Conservation (phyloP, 208 protist species). For the Trypanosoma conorhini region DNA sequence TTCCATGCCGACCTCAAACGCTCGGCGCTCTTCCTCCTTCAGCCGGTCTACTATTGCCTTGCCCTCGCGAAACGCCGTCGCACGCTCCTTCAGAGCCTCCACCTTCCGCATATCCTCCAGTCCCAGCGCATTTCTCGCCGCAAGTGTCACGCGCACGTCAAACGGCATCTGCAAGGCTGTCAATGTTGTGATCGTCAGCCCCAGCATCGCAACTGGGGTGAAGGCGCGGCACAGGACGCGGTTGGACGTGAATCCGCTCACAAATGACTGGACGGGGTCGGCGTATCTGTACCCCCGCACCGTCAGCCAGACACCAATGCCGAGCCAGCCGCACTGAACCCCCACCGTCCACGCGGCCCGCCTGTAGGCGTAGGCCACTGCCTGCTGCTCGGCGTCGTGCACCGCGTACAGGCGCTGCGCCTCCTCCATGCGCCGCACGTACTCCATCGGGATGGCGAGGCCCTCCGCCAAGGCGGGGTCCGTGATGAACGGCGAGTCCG, state of each 20-base stretch:
- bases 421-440: constrained; percentile 72
- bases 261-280: constrained; percentile 69
- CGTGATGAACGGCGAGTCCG: constrained; percentile 64
- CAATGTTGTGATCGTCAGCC: constrained; percentile 39
- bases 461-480: constrained; percentile 40
- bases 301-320: constrained; percentile 59
- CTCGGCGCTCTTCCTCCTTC: constrained; percentile 27
- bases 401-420: constrained; percentile 57
- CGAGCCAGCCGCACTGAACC: constrained; percentile 64
- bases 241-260: constrained; percentile 48
- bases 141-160: constrained; percentile 43
- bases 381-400: constrained; percentile 47
- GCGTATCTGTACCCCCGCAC: constrained; percentile 64
- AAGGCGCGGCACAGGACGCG: constrained; percentile 45
- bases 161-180: constrained; percentile 56
- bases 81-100: constrained; percentile 32
- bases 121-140: constrained; percentile 26
- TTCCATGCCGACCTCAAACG: constrained; percentile 17
- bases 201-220: constrained; percentile 66
- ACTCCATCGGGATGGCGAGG: constrained; percentile 46
- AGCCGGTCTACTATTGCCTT: constrained; percentile 27
- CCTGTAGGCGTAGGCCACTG: constrained; percentile 33
- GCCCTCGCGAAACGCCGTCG: constrained; percentile 44
- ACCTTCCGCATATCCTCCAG: constrained; percentile 45
- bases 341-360: constrained; percentile 48